Base-by-base conservation (phyloP, 148 eudicot genomes). In the Bassia scoparia region DNA sequence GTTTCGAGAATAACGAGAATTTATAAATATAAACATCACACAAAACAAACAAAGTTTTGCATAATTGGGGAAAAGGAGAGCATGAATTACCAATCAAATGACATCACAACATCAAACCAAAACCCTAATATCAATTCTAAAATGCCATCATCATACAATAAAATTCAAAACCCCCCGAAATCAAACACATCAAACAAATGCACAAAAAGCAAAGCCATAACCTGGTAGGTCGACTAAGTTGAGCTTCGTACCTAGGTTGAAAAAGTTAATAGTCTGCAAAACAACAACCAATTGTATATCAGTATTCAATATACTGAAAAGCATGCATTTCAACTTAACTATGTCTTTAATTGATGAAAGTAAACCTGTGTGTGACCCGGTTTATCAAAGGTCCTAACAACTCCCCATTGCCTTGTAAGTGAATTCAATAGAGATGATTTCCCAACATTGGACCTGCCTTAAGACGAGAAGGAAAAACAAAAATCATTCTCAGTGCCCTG, bases 391-490 rank as follows among this genome's bases (percentile, higher is more conserved):
- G 97, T 94, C 49, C 98, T 87, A 69, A 84, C 98, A 82, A 88
- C 91, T 73, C 98, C 98, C 98, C 98, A 94, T 81, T 94, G 98
- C 76, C 98, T 83, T 66, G 96, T 91, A 60, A 94, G 89, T 62
- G 97, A 79, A 84, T 91, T 94, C 30, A 94, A 83, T 64, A 94
- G 77, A 33, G 98, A 94, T 56, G 97, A 91, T 83, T 94, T 94
- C 35, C 98, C 98, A 43, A 94, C 98, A 80, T 94, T 94, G 49
- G 98, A 94, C 84, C 98, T 90, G 64, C 98, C 98, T 94, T 80
- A 18, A 66, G 16, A 54, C 67, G 73, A 50, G 52, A n/a, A 37
- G n/a, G 44, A 61, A 37, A 7, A 41, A 69, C 8, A 41, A 30
- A 46, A 24, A 74, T 30, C 21, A 63, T 14, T 23, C 37, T 49